A percentile compares a stretch with the other conserved stretches of the same genome.
phyloP scores from a whole-genome alignment of 805 yeast genomes.

The Zygosaccharomyces rouxii region DNA sequence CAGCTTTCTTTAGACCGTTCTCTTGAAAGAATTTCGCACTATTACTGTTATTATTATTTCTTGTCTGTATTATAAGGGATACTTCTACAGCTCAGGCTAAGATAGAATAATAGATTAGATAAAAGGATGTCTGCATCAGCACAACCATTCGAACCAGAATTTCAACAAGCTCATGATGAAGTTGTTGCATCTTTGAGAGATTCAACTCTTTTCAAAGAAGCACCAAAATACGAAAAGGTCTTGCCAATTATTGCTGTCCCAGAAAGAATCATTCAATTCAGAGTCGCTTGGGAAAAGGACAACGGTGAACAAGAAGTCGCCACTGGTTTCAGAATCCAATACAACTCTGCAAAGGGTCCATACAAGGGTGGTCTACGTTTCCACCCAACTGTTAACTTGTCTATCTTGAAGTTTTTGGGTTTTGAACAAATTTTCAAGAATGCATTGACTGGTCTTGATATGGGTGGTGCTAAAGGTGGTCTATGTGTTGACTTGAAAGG shows the following conservation, averaged over 20 bases:
- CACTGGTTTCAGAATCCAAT: constrained; percentile 97
- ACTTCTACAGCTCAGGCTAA: too few relatives aligned
- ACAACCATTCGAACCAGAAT: constrained; percentile 75
- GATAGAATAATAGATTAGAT: background rate
- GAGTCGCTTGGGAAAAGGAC: constrained; percentile 98
- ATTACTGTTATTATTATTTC: too few relatives aligned
- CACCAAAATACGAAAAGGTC: constrained; percentile 86
- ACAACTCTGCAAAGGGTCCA: constrained; percentile 97
- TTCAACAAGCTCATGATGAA: constrained; percentile 97
- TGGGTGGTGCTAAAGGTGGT: constrained; percentile 99
- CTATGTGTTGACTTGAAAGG: constrained; percentile 97
- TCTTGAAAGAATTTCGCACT: background rate
- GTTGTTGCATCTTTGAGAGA: constrained; percentile 81
- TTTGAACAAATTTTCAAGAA: constrained; percentile 98
- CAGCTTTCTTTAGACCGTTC: background rate
- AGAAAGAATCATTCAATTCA: constrained; percentile 93
- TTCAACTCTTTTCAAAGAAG: constrained; percentile 82
- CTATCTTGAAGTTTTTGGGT: constrained; percentile 93
- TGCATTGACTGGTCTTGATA: constrained; percentile 92
- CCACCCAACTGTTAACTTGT: constrained; percentile 95
- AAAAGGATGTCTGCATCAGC: constrained; percentile 7
- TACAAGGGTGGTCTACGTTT: constrained; percentile 98
- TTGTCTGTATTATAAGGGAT: background rate
- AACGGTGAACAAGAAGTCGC: constrained; percentile 86
- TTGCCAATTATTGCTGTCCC: constrained; percentile 90